Conservation (phyloP, 345 rosid genomes). For the Syzygium aromaticum region DNA sequence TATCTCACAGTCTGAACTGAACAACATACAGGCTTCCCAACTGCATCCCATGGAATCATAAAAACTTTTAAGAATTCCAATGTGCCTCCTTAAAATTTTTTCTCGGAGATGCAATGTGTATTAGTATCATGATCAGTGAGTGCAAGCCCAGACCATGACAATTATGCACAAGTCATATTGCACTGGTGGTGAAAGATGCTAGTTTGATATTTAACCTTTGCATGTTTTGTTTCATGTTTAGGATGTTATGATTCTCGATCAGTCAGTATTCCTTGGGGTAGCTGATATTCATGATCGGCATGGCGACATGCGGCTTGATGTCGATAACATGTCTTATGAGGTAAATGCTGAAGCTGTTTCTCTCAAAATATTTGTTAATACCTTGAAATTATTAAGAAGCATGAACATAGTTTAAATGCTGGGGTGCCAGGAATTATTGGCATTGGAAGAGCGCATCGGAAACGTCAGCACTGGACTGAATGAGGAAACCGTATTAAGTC, state of each 20-base stretch:
- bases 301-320: constrained; percentile 93
- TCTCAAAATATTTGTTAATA: background rate
- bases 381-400: background rate
- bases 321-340: constrained; percentile 97
- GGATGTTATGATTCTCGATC: constrained; percentile 88
- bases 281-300: constrained; percentile 73
- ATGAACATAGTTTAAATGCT: background rate
- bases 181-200: background rate
- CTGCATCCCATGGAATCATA: background rate
- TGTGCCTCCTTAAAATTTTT: background rate
- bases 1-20: background rate
- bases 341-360: constrained; percentile 18
- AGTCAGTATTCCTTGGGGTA: constrained; percentile 45
- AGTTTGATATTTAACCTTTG: background rate
- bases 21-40: background rate
- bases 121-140: background rate
- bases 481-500: constrained; percentile 49
- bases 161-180: background rate
- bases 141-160: background rate
- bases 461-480: constrained; percentile 78
- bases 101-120: background rate
- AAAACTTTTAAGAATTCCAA: background rate
- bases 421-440: constrained; percentile 61
- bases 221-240: constrained; percentile 11
- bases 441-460: constrained; percentile 92